Evolutionary conservation across 2,329 filamentous ascomycete genomes (phyloP).

Genomic region (Davidsoniella eucalypti): DNA sequence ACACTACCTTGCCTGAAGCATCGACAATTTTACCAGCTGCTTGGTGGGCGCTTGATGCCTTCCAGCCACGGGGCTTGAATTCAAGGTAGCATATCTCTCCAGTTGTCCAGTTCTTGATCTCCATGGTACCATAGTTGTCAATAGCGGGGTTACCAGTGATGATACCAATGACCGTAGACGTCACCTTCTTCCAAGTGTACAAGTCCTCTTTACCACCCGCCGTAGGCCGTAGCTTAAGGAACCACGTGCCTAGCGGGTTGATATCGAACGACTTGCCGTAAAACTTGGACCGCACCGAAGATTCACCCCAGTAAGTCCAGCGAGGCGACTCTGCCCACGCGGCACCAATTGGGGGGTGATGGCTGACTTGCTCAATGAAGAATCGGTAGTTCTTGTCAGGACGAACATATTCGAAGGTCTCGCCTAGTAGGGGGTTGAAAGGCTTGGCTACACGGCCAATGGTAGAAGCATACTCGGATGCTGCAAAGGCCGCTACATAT

Average conservation of each 20-base stretch:
- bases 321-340: conserved; percentile 82
- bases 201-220: conserved; percentile 65
- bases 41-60: conserved; percentile 78
- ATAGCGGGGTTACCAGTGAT: conserved; percentile 91
- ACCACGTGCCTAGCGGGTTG: conserved; percentile 93
- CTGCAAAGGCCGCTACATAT: conserved; percentile 89
- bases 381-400: conserved; percentile 97
- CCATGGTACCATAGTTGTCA: conserved; percentile 97
- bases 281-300: conserved; percentile 88
- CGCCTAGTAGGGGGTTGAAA: conserved; percentile 89
- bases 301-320: conserved; percentile 97
- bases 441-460: conserved; percentile 95
- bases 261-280: conserved; percentile 97
- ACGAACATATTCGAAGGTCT: conserved; percentile 91
- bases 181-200: conserved; percentile 98
- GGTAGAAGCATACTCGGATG: conserved; percentile 91
- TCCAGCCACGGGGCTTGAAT: conserved; percentile 94
- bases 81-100: conserved; percentile 80
- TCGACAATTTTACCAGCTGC: conserved; percentile 77
- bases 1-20: conserved; percentile 59
- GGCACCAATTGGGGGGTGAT: conserved; percentile 88
- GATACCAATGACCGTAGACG: conserved; percentile 92
- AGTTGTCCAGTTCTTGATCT: conserved; percentile 93
- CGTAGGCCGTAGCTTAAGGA: conserved; percentile 64
- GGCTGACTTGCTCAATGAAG: conserved; percentile 95